Percentiles rank a stretch among this genome's conserved stretches.
Evolutionary conservation across 1,284 basidiomycete genomes (phyloP).

Genomic region (Cystobasidiaceae sp.): DNA sequence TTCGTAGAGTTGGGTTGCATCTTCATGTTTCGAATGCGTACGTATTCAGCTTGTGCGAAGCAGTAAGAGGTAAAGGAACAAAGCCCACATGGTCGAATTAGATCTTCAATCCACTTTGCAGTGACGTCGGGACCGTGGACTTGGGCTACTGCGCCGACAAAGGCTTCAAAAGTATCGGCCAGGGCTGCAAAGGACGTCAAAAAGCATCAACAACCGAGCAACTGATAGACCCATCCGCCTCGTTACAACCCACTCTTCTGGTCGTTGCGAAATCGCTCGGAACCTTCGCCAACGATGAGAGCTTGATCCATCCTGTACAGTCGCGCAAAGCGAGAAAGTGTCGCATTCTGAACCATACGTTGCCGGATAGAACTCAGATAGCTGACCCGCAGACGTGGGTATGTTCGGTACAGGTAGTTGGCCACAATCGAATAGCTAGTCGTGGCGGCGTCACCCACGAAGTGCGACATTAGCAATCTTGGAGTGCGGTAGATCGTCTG

Average conservation of each 20-base stretch:
- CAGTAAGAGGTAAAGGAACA: background rate
- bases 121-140: constrained; percentile 12
- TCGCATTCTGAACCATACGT: constrained; percentile 25
- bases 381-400: constrained; percentile 29
- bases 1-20: constrained; percentile 25
- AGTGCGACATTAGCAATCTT: background rate
- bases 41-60: background rate
- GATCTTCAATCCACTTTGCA: constrained; percentile 23
- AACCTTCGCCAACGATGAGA: constrained; percentile 13
- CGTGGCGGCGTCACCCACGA: background rate
- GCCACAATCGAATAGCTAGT: constrained; percentile 29
- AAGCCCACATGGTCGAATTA: constrained; percentile 24
- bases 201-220: background rate
- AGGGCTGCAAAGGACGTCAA: background rate
- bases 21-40: background rate
- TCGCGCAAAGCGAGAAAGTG: constrained; percentile 20
- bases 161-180: constrained; percentile 29
- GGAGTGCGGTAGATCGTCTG: background rate
- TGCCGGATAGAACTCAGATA: constrained; percentile 26
- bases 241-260: constrained; percentile 6
- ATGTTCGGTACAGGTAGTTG: constrained; percentile 20
- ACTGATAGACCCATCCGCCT: background rate
- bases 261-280: constrained; percentile 14
- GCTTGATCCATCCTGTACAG: constrained; percentile 31
- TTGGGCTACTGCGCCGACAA: constrained; percentile 26